phyloP scores from a whole-genome alignment of 345 rosid genomes.

The Excoecaria cochinchinensis region DNA sequence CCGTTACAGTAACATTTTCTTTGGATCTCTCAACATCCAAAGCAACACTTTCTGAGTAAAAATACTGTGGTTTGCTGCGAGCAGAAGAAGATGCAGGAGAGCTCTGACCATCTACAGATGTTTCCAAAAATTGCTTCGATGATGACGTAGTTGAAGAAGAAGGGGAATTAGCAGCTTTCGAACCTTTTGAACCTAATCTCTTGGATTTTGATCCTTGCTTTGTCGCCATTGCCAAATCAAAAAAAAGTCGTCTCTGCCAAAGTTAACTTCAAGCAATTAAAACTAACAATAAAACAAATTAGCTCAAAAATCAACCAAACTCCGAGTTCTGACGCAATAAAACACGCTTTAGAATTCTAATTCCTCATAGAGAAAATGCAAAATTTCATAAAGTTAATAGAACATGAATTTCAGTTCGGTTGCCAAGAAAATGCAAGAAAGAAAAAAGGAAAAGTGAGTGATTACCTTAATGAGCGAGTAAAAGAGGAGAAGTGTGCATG shows the following conservation, averaged over 20 bases:
- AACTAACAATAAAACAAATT: background rate
- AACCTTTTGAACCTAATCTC: conserved; percentile 40
- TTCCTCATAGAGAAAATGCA: conserved; percentile 5
- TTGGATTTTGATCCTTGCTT: conserved; percentile 59
- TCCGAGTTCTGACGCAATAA: background rate
- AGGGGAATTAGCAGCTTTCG: conserved; percentile 68
- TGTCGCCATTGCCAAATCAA: conserved; percentile 59
- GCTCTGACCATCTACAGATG: conserved; percentile 83
- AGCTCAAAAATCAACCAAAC: background rate
- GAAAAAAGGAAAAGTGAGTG: background rate
- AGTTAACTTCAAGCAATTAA: conserved; percentile 9
- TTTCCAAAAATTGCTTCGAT: conserved; percentile 71
- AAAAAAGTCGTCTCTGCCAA: conserved; percentile 31
- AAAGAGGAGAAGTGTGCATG: conserved; percentile 17
- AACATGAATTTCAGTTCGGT: too few relatives aligned
- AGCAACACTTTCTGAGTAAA: conserved; percentile 52
- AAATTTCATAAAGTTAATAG: background rate
- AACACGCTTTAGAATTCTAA: background rate
- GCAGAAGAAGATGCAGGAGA: conserved; percentile 97
- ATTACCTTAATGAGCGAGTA: conserved; percentile 9
- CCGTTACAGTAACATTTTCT: conserved; percentile 92
- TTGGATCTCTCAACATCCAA: conserved; percentile 54
- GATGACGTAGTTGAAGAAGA: conserved; percentile 92
- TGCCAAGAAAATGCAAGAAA: background rate
- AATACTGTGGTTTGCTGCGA: conserved; percentile 72